Conservation (phyloP, 2,329 filamentous ascomycete genomes). For the Clarireedia hainanense region DNA sequence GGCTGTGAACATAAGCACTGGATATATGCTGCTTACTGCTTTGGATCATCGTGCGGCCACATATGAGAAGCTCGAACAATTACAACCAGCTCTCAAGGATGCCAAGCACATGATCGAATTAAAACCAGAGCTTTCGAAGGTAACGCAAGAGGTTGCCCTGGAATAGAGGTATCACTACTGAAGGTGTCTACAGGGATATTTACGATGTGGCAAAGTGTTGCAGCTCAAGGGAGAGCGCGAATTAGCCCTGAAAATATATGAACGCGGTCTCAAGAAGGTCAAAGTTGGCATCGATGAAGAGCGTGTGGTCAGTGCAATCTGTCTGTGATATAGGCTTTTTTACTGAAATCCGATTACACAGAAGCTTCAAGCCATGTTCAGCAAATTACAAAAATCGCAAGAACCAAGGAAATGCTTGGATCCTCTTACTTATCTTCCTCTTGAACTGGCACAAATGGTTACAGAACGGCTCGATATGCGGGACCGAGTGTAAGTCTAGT, state of each 20-base stretch:
- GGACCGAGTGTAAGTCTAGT: constrained; percentile 24
- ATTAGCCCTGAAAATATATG: constrained; percentile 29
- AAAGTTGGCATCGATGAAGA: constrained; percentile 25
- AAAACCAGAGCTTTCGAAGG: constrained; percentile 26
- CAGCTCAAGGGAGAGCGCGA: constrained; percentile 23
- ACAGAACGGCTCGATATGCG: constrained; percentile 23
- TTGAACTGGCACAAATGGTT: constrained; percentile 29
- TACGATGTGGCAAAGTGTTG: constrained; percentile 28
- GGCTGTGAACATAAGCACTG: constrained; percentile 22
- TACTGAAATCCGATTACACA: constrained; percentile 13
- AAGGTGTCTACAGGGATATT: constrained; percentile 24
- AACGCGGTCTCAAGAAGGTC: constrained; percentile 28
- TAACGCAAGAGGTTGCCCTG: not conserved
- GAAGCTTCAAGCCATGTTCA: constrained; percentile 25
- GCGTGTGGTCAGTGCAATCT: constrained; percentile 17
- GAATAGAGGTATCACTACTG: not conserved
- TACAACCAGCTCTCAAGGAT: constrained; percentile 26
- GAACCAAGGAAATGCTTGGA: constrained; percentile 24
- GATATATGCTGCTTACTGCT: constrained; percentile 24
- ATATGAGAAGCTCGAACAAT: constrained; percentile 26
- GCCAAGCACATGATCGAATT: constrained; percentile 28
- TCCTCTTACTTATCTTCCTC: constrained; percentile 27
- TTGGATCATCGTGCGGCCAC: constrained; percentile 30
- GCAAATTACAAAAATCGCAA: constrained; percentile 22
- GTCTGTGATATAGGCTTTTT: not conserved